phyloP scores from a whole-genome alignment of 2,329 filamentous ascomycete genomes.

The Colletotrichum higginsianum region DNA sequence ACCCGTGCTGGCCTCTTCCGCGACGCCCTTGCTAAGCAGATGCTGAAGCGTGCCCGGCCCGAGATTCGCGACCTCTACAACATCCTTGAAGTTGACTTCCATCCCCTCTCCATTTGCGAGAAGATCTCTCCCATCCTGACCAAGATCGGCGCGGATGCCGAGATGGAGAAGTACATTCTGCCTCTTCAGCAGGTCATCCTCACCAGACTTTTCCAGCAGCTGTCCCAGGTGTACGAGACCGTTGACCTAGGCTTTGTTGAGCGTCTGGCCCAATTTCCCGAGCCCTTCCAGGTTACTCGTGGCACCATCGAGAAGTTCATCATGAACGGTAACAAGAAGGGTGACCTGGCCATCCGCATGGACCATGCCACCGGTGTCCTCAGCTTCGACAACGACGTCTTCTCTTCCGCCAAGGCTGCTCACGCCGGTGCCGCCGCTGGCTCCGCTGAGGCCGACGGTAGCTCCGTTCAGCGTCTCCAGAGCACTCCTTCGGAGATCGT shows the following conservation, averaged over 20 bases:
- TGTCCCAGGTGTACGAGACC: slow-evolving; percentile 98
- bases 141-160: slow-evolving; percentile 92
- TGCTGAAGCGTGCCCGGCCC: slow-evolving; percentile 91
- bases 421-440: slow-evolving; percentile 87
- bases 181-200: slow-evolving; percentile 99
- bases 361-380: slow-evolving; percentile 95
- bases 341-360: slow-evolving; percentile 94
- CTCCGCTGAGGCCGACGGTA: slow-evolving; percentile 87
- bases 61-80: slow-evolving; percentile 98
- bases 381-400: slow-evolving; percentile 98
- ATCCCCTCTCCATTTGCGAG: slow-evolving; percentile 97
- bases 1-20: slow-evolving; percentile 94
- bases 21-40: slow-evolving; percentile 93
- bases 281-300: slow-evolving; percentile 92
- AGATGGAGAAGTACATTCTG: slow-evolving; percentile 97
- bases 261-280: slow-evolving; percentile 93
- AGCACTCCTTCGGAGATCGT: slow-evolving; percentile 99
- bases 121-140: slow-evolving; percentile 97
- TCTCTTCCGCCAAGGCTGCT: slow-evolving; percentile 94
- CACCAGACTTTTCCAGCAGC: slow-evolving; percentile 97
- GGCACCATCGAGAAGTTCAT: slow-evolving; percentile 99
- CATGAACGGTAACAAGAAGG: slow-evolving; percentile 99
- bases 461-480: slow-evolving; percentile 93
- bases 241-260: slow-evolving; percentile 96
- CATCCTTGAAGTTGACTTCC: slow-evolving; percentile 99